A percentile compares a stretch with the other conserved stretches of the same genome.
Conservation (phyloP, 1,284 basidiomycete genomes). For the Heterobasidion parviporum region DNA sequence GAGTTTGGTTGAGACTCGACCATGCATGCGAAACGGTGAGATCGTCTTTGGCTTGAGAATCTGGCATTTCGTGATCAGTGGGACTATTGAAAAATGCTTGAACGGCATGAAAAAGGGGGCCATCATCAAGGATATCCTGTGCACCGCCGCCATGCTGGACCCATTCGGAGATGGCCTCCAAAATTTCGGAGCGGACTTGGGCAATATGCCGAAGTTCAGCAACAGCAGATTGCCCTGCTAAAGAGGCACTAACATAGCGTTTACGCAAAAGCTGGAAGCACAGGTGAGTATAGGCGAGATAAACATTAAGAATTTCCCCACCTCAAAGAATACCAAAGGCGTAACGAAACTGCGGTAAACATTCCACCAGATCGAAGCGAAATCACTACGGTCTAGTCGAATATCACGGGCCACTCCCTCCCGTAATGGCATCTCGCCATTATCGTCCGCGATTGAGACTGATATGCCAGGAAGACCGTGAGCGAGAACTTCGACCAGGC, state of each 20-base stretch:
- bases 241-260: constrained; percentile 45
- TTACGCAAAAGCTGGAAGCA: constrained; percentile 59
- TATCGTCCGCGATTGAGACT: constrained; percentile 74
- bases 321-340: constrained; percentile 76
- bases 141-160: constrained; percentile 59
- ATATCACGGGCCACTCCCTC: constrained; percentile 65
- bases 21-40: constrained; percentile 36
- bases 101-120: constrained; percentile 49
- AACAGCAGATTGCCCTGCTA: constrained; percentile 10
- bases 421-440: constrained; percentile 68
- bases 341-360: constrained; percentile 72
- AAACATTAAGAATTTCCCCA: constrained; percentile 23
- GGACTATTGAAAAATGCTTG: constrained; percentile 47
- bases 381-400: constrained; percentile 62
- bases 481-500: constrained; percentile 64
- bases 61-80: constrained; percentile 36
- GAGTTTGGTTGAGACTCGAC: constrained; percentile 35
- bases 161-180: constrained; percentile 65
- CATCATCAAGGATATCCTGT: constrained; percentile 68
- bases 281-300: constrained; percentile 7
- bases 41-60: constrained; percentile 29
- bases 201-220: constrained; percentile 19
- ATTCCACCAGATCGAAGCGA: constrained; percentile 71
- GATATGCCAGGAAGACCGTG: constrained; percentile 71
- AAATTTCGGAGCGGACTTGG: constrained; percentile 42